These are phyloP conservation scores for Fusarium kyushuense DNA, from an alignment of 2,329 filamentous ascomycete genomes.

Conservation along the genomic window DNA sequence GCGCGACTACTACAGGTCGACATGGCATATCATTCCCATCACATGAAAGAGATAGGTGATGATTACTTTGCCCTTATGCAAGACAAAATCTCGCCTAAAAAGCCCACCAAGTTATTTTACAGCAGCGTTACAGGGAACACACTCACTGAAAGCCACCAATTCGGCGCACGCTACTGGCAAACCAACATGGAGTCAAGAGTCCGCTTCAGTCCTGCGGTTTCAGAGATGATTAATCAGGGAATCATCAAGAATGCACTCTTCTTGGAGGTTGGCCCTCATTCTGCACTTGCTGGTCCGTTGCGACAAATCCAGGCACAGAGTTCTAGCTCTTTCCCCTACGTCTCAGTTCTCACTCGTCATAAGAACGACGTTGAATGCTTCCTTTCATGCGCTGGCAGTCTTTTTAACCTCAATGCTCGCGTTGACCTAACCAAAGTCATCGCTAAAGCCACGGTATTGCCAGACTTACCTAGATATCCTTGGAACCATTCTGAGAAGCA, in stretches of 20 bases:
- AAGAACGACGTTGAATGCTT: slow-evolving; percentile 6
- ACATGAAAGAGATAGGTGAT: not conserved
- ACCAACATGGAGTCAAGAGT: slow-evolving; percentile 6
- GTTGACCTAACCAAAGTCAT: slow-evolving; percentile 1
- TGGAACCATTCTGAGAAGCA: slow-evolving; percentile 6
- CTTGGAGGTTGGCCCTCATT: slow-evolving; percentile 6
- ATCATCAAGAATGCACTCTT: slow-evolving; percentile 3
- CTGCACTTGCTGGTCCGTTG: slow-evolving; percentile 7
- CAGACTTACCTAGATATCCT: slow-evolving; percentile 7
- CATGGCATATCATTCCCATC: slow-evolving; percentile 14
- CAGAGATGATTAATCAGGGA: not conserved
- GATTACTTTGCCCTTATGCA: slow-evolving; percentile 1
- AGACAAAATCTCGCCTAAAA: not conserved
- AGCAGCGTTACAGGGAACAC: not conserved
- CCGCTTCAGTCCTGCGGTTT: not conserved
- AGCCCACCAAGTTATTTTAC: not conserved
- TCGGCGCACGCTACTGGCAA: slow-evolving; percentile 1
- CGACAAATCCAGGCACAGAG: slow-evolving; percentile 3
- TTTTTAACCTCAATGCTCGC: not conserved
- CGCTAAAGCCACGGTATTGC: not conserved
- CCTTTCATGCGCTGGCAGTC: not conserved
- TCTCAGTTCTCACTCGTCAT: not conserved
- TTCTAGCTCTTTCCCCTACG: not conserved
- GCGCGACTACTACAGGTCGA: not conserved
- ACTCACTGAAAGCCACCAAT: not conserved